Base-by-base conservation (phyloP, 2,329 filamentous ascomycete species). In the Periconia digitata region DNA sequence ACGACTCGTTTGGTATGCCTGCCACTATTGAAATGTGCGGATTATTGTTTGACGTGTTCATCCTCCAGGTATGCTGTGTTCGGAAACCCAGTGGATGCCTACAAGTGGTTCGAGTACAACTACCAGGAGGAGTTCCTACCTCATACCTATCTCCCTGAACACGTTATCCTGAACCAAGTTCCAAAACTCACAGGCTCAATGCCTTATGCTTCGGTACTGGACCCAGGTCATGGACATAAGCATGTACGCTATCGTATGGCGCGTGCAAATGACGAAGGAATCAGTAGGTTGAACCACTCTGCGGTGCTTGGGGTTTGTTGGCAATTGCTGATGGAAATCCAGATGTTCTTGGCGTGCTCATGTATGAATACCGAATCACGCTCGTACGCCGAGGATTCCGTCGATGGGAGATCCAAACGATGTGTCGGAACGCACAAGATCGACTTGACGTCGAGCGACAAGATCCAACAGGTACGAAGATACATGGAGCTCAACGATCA, bases 51-150 rank as follows among this genome's bases (percentile, higher is more conserved):
- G n/a, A n/a, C n/a, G n/a, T n/a, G n/a, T n/a, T n/a, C n/a, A n/a
- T n/a, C n/a, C n/a, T n/a, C n/a, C n/a, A n/a, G 15, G 15, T 8
- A 66, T 41, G 53, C 55, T 8, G 18, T 62, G 1, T 63, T 52
- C 49, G 64, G 63, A 7, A 63, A 67, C n/a, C 58, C 60, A 1
- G 50, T 61, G 3, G 64, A 67, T 39, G 61, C 62, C 0, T 67
- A 61, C 53, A 66, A 67, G 44, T 65, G 57, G 50, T 67, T 54
- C 34, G 59, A 64, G 47, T 66, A 65, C 36, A 57, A 54, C n/a
- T 60, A 60, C 17, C 64, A 63, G 36, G 51, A 54, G 5, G 55
- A 57, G 3, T 59, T 55, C 41, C 32, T 66, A 24, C 49, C 56
- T 3, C 59, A 66, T 34, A 41, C 55, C 10, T 65, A 66, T 43